Conservation (phyloP, 352 stramenopile species). For the Vaucheria bursata region DNA sequence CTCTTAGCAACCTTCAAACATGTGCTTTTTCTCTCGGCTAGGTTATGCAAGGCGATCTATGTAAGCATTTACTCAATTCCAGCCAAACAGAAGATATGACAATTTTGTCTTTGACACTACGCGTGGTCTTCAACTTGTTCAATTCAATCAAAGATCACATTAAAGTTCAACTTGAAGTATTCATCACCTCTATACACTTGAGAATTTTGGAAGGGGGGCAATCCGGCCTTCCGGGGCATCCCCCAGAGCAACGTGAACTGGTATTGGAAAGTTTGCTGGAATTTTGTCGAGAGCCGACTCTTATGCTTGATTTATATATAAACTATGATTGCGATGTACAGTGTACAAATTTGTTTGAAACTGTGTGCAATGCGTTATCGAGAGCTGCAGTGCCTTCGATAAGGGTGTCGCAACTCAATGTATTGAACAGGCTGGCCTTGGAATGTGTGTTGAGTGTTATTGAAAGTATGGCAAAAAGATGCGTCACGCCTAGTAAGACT, state of each 20-base stretch:
- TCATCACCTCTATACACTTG: constrained; percentile 69
- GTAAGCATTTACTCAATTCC: constrained; percentile 89
- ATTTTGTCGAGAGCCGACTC: constrained; percentile 88
- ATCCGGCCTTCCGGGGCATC: constrained; percentile 42
- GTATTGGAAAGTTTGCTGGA: constrained; percentile 87
- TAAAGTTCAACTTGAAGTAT: constrained; percentile 97
- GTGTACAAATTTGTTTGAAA: constrained; percentile 97
- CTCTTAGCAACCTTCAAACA: too few species aligned
- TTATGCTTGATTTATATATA: constrained; percentile 97
- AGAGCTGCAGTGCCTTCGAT: constrained; percentile 56
- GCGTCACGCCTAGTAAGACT: constrained; percentile 39
- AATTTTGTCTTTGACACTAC: constrained; percentile 79
- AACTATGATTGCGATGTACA: constrained; percentile 99
- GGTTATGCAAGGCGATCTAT: constrained; percentile 82
- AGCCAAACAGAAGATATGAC: constrained; percentile 85
- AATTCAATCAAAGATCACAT: constrained; percentile 97
- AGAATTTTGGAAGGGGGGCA: constrained; percentile 23
- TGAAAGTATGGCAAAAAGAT: constrained; percentile 76
- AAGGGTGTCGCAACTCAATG: constrained; percentile 53
- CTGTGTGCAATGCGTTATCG: constrained; percentile 82
- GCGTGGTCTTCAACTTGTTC: constrained; percentile 98
- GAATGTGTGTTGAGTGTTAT: constrained; percentile 84
- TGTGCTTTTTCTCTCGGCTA: constrained; percentile 21
- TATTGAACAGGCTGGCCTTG: constrained; percentile 65
- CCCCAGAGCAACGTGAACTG: constrained; percentile 63